phyloP scores from a whole-genome alignment of 768 basidiomycete species.

The Suillus americanus region DNA sequence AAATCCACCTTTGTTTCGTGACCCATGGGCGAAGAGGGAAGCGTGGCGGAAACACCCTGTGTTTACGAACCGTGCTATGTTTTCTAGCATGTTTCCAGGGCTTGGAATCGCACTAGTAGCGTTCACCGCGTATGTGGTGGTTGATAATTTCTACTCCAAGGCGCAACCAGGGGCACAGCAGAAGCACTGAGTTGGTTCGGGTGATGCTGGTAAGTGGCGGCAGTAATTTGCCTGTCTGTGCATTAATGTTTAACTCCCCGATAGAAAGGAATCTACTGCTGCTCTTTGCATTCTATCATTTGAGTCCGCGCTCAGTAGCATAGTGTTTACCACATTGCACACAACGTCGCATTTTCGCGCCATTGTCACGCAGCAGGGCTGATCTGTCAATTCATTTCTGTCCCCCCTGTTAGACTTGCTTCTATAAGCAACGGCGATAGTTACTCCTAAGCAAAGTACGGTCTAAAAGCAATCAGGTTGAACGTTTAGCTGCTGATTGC shows the following conservation, averaged over 20 bases:
- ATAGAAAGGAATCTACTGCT: neutral
- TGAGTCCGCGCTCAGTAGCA: neutral
- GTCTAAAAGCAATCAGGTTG: neutral
- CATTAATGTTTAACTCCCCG: neutral
- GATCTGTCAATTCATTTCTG: neutral
- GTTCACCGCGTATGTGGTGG: slow-evolving; percentile 88
- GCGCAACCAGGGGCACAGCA: slow-evolving; percentile 25
- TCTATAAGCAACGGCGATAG: neutral
- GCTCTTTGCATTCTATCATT: neutral
- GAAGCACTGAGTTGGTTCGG: slow-evolving; percentile 9
- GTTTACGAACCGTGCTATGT: slow-evolving; percentile 84
- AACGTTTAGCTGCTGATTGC: neutral
- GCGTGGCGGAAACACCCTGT: slow-evolving; percentile 92
- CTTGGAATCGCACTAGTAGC: slow-evolving; percentile 91
- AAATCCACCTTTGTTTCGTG: slow-evolving; percentile 75
- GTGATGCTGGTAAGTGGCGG: neutral
- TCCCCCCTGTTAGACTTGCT: neutral
- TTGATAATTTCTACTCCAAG: slow-evolving; percentile 67
- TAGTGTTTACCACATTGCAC: neutral
- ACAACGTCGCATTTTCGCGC: neutral
- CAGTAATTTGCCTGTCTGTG: neutral
- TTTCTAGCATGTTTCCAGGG: slow-evolving; percentile 90
- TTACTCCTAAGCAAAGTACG: neutral
- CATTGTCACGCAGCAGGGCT: neutral
- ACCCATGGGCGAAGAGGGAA: slow-evolving; percentile 93